Conservation (phyloP, 2,329 filamentous ascomycete genomes). For the Cercospora sesami region DNA sequence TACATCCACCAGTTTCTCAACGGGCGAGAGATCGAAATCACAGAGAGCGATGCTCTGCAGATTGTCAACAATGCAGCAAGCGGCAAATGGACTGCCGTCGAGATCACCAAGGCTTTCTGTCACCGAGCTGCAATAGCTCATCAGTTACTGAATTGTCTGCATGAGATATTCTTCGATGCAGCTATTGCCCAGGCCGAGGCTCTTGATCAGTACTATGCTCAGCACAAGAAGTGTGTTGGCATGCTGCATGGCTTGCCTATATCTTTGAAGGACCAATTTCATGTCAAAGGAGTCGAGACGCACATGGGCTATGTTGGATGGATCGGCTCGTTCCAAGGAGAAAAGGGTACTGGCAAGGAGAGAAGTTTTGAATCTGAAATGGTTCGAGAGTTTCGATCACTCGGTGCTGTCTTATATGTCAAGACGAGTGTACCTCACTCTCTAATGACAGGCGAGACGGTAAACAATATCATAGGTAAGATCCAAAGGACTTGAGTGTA, state of each 20-base stretch:
- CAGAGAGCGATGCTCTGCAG: constrained; percentile 58
- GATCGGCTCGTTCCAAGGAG: constrained; percentile 61
- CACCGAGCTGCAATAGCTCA: constrained; percentile 56
- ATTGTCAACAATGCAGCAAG: constrained; percentile 57
- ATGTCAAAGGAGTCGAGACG: constrained; percentile 50
- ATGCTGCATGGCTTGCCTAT: constrained; percentile 52
- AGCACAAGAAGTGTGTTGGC: constrained; percentile 44
- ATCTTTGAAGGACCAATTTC: constrained; percentile 53
- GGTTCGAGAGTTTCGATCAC: constrained; percentile 54
- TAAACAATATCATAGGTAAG: constrained; percentile 60
- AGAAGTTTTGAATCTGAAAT: constrained; percentile 59
- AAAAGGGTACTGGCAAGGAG: constrained; percentile 53
- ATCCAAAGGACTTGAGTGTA: background rate
- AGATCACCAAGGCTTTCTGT: constrained; percentile 58
- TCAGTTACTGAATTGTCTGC: constrained; percentile 49
- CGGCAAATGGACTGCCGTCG: constrained; percentile 58
- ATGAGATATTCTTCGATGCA: constrained; percentile 52
- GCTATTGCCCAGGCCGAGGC: constrained; percentile 46
- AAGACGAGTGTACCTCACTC: constrained; percentile 60
- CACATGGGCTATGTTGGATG: constrained; percentile 64
- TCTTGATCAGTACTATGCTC: constrained; percentile 44
- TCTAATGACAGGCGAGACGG: constrained; percentile 59
- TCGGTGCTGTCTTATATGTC: constrained; percentile 58
- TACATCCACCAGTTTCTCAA: constrained; percentile 60
- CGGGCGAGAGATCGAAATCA: constrained; percentile 59